Evolutionary conservation across 805 yeast species (phyloP).

Genomic region (Candida golubevii): DNA sequence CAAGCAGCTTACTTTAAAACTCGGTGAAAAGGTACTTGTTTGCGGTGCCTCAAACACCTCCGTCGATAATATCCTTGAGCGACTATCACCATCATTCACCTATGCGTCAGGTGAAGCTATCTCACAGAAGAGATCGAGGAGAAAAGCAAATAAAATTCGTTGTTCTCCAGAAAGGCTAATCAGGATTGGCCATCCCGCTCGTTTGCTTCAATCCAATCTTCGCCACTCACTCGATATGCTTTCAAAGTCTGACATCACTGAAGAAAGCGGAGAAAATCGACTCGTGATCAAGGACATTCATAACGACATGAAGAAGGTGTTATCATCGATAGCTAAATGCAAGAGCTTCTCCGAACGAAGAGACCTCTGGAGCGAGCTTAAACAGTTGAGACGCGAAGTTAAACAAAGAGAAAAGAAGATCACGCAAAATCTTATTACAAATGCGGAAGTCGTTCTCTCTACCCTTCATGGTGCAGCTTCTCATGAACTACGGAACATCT

Average conservation of each 20-base stretch:
- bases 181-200: slow-evolving; percentile 91
- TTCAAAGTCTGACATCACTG: slow-evolving; percentile 53
- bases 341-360: slow-evolving; percentile 61
- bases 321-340: slow-evolving; percentile 54
- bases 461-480: slow-evolving; percentile 89
- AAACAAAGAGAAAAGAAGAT: slow-evolving; percentile 61
- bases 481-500: slow-evolving; percentile 56
- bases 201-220: slow-evolving; percentile 58
- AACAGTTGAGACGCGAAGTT: slow-evolving; percentile 65
- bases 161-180: slow-evolving; percentile 43
- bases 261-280: slow-evolving; percentile 25
- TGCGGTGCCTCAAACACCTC: slow-evolving; percentile 95
- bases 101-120: background rate
- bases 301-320: slow-evolving; percentile 60
- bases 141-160: slow-evolving; percentile 22
- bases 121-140: slow-evolving; percentile 7
- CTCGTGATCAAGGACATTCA: slow-evolving; percentile 64
- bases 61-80: slow-evolving; percentile 84
- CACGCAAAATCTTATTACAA: slow-evolving; percentile 51
- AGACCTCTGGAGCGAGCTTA: slow-evolving; percentile 65
- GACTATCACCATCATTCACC: slow-evolving; percentile 43
- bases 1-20: slow-evolving; percentile 55
- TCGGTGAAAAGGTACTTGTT: slow-evolving; percentile 57
- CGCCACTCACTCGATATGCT: slow-evolving; percentile 75
- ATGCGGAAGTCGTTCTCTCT: slow-evolving; percentile 67